Evolutionary conservation across 176 grass and related monocot genomes (phyloP), one percentile per base, ranked within the genome.

Genomic region (Calamus simplicifolius): DNA sequence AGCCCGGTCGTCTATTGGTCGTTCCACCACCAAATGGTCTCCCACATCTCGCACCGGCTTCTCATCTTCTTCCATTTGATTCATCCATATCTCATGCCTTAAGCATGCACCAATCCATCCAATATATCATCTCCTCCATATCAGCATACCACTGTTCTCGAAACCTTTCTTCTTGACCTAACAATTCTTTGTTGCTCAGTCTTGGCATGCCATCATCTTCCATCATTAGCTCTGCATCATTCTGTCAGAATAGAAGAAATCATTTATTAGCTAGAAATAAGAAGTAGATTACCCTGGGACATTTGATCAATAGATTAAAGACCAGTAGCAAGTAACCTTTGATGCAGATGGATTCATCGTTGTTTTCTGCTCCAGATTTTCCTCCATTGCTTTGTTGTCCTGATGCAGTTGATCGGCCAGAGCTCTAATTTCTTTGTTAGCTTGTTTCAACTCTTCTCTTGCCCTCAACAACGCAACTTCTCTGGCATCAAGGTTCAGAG

Each of bases 101-200:
- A 92, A 72, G 81, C 84, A 80, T 35, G 87, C 72, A 10, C 81
- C 87, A 70, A 92, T 79, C 83, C 81, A 98, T 51, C 79, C 81
- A 1, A 98, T 21, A 59, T 92, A 98, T 85, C 75, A 82, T 79
- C 75, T 87, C 81, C 75, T 97, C 81, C 84, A 88, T 83, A 68
- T 85, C 87, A n/a, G 72, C 78, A 14, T 79, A 67, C 93, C 93
- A 98, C 66, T 63, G 59, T 56, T 74, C 67, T 16, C 75, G 84
- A 28, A 97, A 81, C 18, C 43, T 57, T 64, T 74, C 77, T 16
- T 79, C 64, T 10, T 77, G 82, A 27, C 81, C 73, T 25, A 69
- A 29, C n/a, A 72, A 43, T 69, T 91, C 81, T 70, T 68, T 19
- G 27, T 78, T 70, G 68, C 79, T 74, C 26, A 85, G 63, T 25